Evolutionary conservation across 208 protist genomes (phyloP), one percentile per base, ranked within the genome.

Genomic region (Trypanosoma boissoni): DNA sequence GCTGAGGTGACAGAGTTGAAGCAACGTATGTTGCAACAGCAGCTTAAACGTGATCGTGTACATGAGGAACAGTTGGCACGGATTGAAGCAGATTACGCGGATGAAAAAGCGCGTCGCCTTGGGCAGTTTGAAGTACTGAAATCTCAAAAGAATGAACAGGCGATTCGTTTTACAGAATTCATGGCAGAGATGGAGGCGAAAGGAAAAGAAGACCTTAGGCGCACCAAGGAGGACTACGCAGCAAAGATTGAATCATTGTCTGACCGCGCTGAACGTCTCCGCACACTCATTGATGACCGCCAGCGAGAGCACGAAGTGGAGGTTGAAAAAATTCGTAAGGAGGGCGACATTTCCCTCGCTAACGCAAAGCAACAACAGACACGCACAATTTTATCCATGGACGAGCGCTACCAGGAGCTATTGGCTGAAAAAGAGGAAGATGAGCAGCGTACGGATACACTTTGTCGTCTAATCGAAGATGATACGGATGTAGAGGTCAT

Each of bases 401-500:
- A 94, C 26, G 72, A 85, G 32, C 51, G 91, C 52, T 62, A 92
- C 26, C 69, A 86, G 48, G 45, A 60, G 36, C 65, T 96, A 24
- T 37, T 76, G 0, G 46, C 54, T 2, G 77, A 90, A 61, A 87
- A 88, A 72, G 79, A 86, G 43, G 58, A 69, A 42, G 57, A 89
- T 56, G 83, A 96, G 51, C 64, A 61, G 12, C 78, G 96, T 58
- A 91, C 88, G 32, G 89, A 92, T 56, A 81, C 77, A 53, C 93
- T 95, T 62, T 82, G 72, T 50, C 56, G 67, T 16, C 79, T 97
- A 66, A 88, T 98, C 28, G 97, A 99, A 74, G 86, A 97, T 54
- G 96, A 98, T 46, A 97, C 94, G 20, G 96, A 99, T 67, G 75
- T 83, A 4, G 96, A 98, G 61, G 97, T 99, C 29, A 76, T 96